Conservation (phyloP, 2,329 filamentous ascomycete genomes). For the Calonectria pteridis region DNA sequence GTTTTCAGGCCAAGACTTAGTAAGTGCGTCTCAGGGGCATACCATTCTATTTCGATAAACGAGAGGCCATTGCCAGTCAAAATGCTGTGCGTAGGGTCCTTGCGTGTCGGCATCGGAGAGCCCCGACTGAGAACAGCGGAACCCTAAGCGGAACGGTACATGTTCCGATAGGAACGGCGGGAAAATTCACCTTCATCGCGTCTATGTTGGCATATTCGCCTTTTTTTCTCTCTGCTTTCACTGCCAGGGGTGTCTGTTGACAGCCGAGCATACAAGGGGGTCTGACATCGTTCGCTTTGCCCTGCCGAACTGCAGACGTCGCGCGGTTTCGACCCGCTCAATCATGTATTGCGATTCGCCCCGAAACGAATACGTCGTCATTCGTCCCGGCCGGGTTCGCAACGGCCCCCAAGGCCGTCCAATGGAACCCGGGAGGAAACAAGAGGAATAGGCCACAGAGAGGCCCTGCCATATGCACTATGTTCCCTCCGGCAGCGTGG, state of each 20-base stretch:
- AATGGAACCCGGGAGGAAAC: not conserved
- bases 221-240: not conserved
- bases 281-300: not conserved
- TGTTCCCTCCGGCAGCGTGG: constrained; percentile 1
- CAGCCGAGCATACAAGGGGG: not conserved
- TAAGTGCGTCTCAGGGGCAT: not conserved
- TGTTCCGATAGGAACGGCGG: not conserved
- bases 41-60: not conserved
- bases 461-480: constrained; percentile 1
- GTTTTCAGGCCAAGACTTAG: not conserved
- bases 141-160: not conserved
- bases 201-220: constrained; percentile 1
- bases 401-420: constrained; percentile 19
- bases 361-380: constrained; percentile 31
- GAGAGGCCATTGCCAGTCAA: not conserved
- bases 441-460: constrained; percentile 1
- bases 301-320: constrained; percentile 21
- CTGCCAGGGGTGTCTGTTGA: not conserved
- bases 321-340: constrained; percentile 23
- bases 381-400: constrained; percentile 30
- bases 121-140: not conserved
- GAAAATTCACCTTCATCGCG: not conserved
- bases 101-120: not conserved
- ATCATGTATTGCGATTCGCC: constrained; percentile 20
- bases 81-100: not conserved